Percentiles rank a stretch among this genome's conserved stretches.
These are phyloP conservation scores for Sonneratia alba DNA, from an alignment of 345 rosid species.

Conservation along the genomic window DNA sequence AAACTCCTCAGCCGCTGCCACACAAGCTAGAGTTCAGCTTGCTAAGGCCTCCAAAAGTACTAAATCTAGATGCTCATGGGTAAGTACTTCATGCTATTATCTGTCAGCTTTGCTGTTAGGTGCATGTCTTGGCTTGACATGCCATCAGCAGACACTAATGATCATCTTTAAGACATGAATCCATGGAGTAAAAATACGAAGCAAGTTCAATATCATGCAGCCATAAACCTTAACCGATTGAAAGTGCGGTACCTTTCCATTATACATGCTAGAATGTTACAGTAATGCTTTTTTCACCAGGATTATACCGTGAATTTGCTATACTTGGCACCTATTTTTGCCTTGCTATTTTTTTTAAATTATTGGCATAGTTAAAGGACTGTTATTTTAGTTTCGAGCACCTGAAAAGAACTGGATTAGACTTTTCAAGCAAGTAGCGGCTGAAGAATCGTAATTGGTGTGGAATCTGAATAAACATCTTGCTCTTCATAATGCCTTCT, in stretches of 20 bases:
- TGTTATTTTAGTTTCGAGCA: no score
- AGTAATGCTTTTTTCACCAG: background rate
- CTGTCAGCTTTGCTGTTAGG: background rate
- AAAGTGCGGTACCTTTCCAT: background rate
- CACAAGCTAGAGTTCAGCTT: slow-evolving; percentile 44
- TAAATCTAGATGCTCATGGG: slow-evolving; percentile 54
- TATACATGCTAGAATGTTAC: background rate
- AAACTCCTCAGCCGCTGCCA: slow-evolving; percentile 35
- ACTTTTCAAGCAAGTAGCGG: no score
- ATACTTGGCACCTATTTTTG: no score
- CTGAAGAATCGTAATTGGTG: no score
- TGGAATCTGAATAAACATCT: no score
- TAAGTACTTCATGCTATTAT: slow-evolving; percentile 15
- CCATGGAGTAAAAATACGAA: background rate
- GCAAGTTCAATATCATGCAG: background rate
- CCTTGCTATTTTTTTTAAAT: no score
- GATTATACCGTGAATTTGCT: background rate
- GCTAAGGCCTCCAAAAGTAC: slow-evolving; percentile 46
- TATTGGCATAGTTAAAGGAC: no score
- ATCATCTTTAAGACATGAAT: background rate
- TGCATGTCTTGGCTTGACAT: background rate
- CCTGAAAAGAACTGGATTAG: background rate
- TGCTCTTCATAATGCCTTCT: no score
- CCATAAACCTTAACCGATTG: background rate
- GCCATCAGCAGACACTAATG: background rate